Base-by-base conservation (phyloP, 2,329 filamentous ascomycete species). In the Colletotrichum karsti region DNA sequence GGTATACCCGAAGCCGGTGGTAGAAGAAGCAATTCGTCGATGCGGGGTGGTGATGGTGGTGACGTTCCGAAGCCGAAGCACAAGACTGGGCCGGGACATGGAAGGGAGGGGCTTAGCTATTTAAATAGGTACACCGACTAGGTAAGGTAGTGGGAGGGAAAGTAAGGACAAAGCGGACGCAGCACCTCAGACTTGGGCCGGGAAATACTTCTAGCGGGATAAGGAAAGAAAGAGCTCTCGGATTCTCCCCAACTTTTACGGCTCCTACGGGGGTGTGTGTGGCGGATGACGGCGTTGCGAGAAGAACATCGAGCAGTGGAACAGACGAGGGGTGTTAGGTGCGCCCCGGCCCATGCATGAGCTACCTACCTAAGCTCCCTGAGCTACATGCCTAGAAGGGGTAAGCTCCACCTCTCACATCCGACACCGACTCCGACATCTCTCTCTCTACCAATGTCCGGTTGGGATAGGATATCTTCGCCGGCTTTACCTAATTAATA, bases 1-100 rank as follows among this genome's bases (percentile, higher is more conserved):
- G 42, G 7, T 10, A 15, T 20, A 39, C 42, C 57, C 57, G 57
- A 60, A 39, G 57, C 57, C 42, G 57, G 54, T 42, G 22, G 42
- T 7, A 20, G n/a, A 9, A 13, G 42, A 46, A 41, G 13, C 18
- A n/a, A 20, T 30, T 59, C 22, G 30, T 42, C 22, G 30, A 12
- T 59, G 59, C 59, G 46, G 51, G 51, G 46, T 59, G 33, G 37
- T n/a, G n/a, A n/a, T n/a, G 37, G 48, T 60, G 51, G 20, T 22
- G 55, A 60, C 46, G 57, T 60, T 37, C 57, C 33, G 44, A 60
- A 51, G 57, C 57, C 57, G 57, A 60, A 41, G 44, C 18, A 46
- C 18, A 44, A 39, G 41, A 24, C 0, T 50, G 46, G 26, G n/a
- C n/a, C 55, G 55, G 41, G 15, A 13, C 9, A 30, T 20, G 33